A percentile compares a stretch with the other conserved stretches of the same genome.
Conservation (phyloP, 23 red algal genomes). For the Agarophyton chilense region DNA sequence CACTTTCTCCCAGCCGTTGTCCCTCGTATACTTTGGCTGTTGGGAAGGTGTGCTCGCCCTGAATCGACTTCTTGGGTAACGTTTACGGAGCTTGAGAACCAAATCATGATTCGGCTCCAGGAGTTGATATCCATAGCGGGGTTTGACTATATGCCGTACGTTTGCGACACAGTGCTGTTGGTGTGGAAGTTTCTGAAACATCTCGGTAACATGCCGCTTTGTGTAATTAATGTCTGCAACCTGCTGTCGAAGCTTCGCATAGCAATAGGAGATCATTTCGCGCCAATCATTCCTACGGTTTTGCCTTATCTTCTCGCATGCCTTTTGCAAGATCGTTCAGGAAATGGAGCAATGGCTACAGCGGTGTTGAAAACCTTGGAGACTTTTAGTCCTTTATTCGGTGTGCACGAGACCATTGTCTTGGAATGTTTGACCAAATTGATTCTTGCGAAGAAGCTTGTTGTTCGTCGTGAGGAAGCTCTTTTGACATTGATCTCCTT, state of each 20-base stretch:
- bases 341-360: slow-evolving; percentile 61
- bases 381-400: slow-evolving; percentile 72
- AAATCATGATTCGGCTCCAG: slow-evolving; percentile 75
- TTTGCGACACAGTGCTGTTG: slow-evolving; percentile 71
- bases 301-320: slow-evolving; percentile 70
- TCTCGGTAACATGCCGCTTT: slow-evolving; percentile 7
- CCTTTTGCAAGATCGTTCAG: slow-evolving; percentile 50
- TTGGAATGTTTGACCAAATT: slow-evolving; percentile 64
- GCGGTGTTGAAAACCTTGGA: slow-evolving; percentile 76
- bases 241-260: slow-evolving; percentile 65
- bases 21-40: slow-evolving; percentile 89
- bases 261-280: slow-evolving; percentile 91
- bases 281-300: slow-evolving; percentile 63
- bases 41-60: slow-evolving; percentile 38
- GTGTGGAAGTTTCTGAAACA: slow-evolving; percentile 77
- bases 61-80: slow-evolving; percentile 23
- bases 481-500: slow-evolving; percentile 66
- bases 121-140: slow-evolving; percentile 79
- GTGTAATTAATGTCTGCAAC: slow-evolving; percentile 52
- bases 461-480: slow-evolving; percentile 54
- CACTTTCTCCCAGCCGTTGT: slow-evolving; percentile 87
- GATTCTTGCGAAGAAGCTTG: slow-evolving; percentile 38
- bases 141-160: slow-evolving; percentile 75
- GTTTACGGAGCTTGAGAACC: slow-evolving; percentile 64
- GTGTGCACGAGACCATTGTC: slow-evolving; percentile 70